Evolutionary conservation across 2,329 filamentous ascomycete genomes (phyloP), one percentile per base, ranked within the genome.

Genomic region (Neoarthrinium moseri): DNA sequence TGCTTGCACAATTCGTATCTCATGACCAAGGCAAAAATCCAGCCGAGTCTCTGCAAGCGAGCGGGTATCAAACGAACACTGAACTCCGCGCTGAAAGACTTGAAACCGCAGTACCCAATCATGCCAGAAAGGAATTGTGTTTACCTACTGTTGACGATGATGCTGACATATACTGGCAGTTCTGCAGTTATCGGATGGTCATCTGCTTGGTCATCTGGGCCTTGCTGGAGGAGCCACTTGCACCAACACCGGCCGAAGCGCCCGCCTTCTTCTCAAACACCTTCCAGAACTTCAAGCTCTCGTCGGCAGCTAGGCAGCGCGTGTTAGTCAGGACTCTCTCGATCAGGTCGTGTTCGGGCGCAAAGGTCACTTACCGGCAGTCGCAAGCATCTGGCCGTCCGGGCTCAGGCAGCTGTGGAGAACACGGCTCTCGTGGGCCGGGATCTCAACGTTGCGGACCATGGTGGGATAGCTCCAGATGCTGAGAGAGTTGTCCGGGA

Each of bases 211-310:
- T 84, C 78, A 92, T 87, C 61, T 89, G 84, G 46, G 87, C 90
- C 74, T 92, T 92, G 69, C 80, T 81, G 40, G 86, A 86, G 49
- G 86, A 75, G 52, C 83, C 84, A 48, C 84, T 79, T 56, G 80
- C 77, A 50, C 81, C 78, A 45, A 84, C 75, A 39, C 83, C 80
- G 42, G 84, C 80, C 50, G 80, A 74, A 48, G 80, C 75, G 45
- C 90, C 91, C 15, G 91, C 77, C 82, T 96, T 97, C 82, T 96
- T 96, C 80, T 99, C 94, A 63, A 99, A 99, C 59, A 99, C 80
- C 84, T 99, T 99, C 94, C 94, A 99, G 80, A 99, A 99, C 76
- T 99, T 99, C 69, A 99, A 79, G 64, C 87, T 92, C 78, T 99
- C 94, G 61, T 99, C 94, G 29, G 92, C 91, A 58, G 92, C 89